Evolutionary conservation across 768 basidiomycete species (phyloP).

Genomic region (Tricholoma matsutake): DNA sequence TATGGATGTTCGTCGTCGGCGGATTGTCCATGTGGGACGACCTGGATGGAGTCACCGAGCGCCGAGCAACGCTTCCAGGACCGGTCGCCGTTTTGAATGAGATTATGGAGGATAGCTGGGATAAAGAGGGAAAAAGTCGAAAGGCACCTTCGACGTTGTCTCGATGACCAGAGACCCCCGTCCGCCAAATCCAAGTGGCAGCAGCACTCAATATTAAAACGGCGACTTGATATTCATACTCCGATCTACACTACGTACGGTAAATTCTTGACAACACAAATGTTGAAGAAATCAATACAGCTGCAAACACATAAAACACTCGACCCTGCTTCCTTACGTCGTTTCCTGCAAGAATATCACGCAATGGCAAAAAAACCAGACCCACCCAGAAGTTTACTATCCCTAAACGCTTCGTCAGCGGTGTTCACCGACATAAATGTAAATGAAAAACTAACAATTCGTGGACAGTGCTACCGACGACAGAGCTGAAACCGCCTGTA

Average conservation of each 20-base stretch:
- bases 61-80: conserved; percentile 65
- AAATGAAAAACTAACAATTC: conserved; percentile 51
- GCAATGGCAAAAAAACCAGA: conserved; percentile 79
- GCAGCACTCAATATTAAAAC: conserved; percentile 26
- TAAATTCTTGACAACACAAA: conserved; percentile 39
- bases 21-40: conserved; percentile 86
- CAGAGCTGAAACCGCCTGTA: conserved; percentile 74
- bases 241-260: conserved; percentile 17
- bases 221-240: conserved; percentile 32
- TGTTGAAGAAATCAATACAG: conserved; percentile 42
- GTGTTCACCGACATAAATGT: not conserved
- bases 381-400: conserved; percentile 82
- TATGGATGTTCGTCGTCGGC: conserved; percentile 83
- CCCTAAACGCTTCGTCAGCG: conserved; percentile 46
- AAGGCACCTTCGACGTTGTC: conserved; percentile 43
- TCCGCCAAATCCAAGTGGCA: conserved; percentile 21
- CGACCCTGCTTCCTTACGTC: conserved; percentile 69
- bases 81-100: conserved; percentile 68
- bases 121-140: conserved; percentile 28
- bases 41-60: conserved; percentile 76
- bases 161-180: conserved; percentile 40
- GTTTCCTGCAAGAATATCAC: conserved; percentile 66
- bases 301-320: conserved; percentile 85
- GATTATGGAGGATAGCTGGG: conserved; percentile 37
- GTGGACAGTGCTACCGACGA: conserved; percentile 72